Conservation (phyloP, 2,329 filamentous ascomycete genomes). For the Ceratocystis papillata region DNA sequence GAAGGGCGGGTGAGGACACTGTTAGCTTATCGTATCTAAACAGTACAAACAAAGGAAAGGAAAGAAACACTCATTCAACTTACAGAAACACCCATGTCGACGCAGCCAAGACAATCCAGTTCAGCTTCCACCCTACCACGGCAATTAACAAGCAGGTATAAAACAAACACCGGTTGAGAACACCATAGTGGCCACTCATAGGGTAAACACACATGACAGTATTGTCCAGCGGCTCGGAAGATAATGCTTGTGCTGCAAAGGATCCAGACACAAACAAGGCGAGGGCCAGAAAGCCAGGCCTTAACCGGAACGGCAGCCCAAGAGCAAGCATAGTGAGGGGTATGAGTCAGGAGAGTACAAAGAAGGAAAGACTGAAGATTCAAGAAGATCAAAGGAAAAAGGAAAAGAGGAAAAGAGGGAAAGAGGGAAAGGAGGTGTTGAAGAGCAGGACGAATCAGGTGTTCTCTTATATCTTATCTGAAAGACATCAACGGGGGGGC, state of each 20-base stretch:
- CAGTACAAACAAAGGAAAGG: too few relatives aligned
- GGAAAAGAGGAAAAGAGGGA: not conserved
- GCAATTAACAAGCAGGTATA: conserved; percentile 22
- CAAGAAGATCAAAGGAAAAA: not conserved
- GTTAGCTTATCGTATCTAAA: not conserved
- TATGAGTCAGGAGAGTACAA: not conserved
- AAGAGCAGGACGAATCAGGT: not conserved
- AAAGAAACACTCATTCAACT: not conserved
- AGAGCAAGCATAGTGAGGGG: not conserved
- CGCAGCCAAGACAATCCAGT: conserved; percentile 19
- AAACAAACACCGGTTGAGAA: conserved; percentile 21
- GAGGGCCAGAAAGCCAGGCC: not conserved
- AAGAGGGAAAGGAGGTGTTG: not conserved
- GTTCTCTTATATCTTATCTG: not conserved
- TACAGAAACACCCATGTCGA: conserved; percentile 21
- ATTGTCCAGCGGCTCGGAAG: conserved; percentile 17
- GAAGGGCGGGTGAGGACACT: not conserved
- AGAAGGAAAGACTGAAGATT: not conserved
- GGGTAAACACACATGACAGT: conserved; percentile 24
- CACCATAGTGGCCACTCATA: conserved; percentile 21
- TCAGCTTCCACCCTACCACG: conserved; percentile 21
- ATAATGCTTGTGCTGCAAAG: conserved; percentile 18
- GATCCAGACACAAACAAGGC: conserved; percentile 14
- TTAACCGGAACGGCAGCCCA: not conserved
- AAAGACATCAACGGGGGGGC: not conserved